Evolutionary conservation across 768 basidiomycete species (phyloP).

Genomic region (Termitomyces sp.): DNA sequence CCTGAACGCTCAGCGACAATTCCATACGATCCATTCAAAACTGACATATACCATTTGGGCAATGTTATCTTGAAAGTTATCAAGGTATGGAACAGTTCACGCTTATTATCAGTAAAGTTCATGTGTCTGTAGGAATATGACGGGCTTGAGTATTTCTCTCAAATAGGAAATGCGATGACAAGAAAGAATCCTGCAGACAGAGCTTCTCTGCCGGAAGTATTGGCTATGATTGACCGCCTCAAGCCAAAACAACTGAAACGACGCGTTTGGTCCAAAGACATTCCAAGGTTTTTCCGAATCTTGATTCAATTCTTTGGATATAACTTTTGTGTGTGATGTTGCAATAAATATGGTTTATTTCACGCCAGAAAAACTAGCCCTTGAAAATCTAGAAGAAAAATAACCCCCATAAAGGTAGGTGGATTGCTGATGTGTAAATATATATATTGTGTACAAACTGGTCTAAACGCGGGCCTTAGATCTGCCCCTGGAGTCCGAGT

Average conservation of each 20-base stretch:
- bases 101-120: not conserved
- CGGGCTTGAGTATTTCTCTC: not conserved
- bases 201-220: not conserved
- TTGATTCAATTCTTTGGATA: too few species aligned
- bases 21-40: constrained; percentile 32
- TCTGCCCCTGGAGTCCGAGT: too few species aligned
- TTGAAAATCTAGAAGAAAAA: too few species aligned
- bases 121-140: not conserved
- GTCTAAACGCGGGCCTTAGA: too few species aligned
- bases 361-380: too few species aligned
- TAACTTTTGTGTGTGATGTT: too few species aligned
- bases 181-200: not conserved
- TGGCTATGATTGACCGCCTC: not conserved
- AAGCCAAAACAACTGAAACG: not conserved
- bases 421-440: too few species aligned
- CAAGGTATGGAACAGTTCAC: not conserved
- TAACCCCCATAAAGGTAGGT: too few species aligned
- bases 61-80: constrained; percentile 16
- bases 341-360: too few species aligned
- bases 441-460: too few species aligned
- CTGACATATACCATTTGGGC: constrained; percentile 39
- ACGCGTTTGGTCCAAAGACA: not conserved
- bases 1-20: constrained; percentile 23
- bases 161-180: not conserved
- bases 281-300: too few species aligned